phyloP scores from a whole-genome alignment of 106 monocot genomes.

The Dioscorea alata region DNA sequence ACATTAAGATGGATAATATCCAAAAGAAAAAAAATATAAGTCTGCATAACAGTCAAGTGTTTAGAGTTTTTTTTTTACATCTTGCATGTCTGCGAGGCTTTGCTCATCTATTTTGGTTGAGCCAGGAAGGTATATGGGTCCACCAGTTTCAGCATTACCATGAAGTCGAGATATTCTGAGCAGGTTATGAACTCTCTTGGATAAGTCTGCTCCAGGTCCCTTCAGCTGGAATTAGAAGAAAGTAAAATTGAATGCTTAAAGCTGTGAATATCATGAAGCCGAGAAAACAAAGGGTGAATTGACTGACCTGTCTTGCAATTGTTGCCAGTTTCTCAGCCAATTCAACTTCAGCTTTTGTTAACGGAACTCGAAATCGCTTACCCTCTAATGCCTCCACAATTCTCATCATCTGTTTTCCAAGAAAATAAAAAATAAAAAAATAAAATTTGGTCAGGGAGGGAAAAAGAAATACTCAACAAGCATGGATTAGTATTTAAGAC shows the following conservation, averaged over 20 bases:
- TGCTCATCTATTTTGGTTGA: slow-evolving; percentile 74
- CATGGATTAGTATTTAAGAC: too few relatives aligned
- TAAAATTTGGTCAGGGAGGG: not conserved
- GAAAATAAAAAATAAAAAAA: not conserved
- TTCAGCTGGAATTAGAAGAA: slow-evolving; percentile 46
- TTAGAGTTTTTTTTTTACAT: slow-evolving; percentile 28
- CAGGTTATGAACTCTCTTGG: slow-evolving; percentile 71
- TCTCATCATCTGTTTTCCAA: slow-evolving; percentile 67
- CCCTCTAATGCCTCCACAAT: slow-evolving; percentile 84
- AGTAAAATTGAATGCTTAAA: not conserved
- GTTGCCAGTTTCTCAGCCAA: slow-evolving; percentile 42
- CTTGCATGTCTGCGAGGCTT: slow-evolving; percentile 77
- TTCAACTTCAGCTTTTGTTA: slow-evolving; percentile 76
- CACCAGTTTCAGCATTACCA: slow-evolving; percentile 43
- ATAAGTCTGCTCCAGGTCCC: slow-evolving; percentile 62
- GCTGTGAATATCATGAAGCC: not conserved
- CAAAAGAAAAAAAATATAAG: too few relatives aligned
- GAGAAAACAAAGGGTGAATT: not conserved
- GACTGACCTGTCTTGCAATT: slow-evolving; percentile 60
- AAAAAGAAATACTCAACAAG: too few relatives aligned
- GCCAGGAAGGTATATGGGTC: slow-evolving; percentile 42
- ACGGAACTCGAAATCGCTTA: slow-evolving; percentile 66
- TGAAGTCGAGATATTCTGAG: slow-evolving; percentile 54
- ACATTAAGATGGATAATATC: too few relatives aligned
- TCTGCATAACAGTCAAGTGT: too few relatives aligned